Conservation (phyloP, 495 filamentous ascomycete genomes). For the Apiosordaria backusii region DNA sequence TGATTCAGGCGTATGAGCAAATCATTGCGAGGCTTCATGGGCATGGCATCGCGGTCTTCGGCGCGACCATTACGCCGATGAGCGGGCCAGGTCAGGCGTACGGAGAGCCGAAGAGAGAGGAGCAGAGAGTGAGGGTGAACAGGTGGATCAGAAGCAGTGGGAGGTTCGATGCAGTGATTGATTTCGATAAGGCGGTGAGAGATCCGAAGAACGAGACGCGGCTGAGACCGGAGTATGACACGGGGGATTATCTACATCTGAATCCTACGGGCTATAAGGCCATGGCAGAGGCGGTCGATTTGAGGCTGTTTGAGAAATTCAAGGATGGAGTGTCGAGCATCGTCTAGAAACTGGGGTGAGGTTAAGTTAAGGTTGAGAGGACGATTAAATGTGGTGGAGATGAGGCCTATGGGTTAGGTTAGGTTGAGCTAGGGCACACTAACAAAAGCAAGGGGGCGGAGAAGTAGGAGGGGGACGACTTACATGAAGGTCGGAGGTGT, state of each 20-base stretch:
- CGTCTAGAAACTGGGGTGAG: slow-evolving; percentile 11
- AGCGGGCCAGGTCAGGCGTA: slow-evolving; percentile 43
- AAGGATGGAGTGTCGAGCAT: slow-evolving; percentile 20
- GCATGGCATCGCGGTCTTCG: slow-evolving; percentile 51
- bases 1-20: slow-evolving; percentile 56
- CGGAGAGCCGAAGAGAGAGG: slow-evolving; percentile 46
- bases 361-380: neutral
- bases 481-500: neutral
- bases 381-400: neutral
- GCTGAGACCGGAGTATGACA: slow-evolving; percentile 49
- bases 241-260: slow-evolving; percentile 63
- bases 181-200: slow-evolving; percentile 56
- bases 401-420: neutral
- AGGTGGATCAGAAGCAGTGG: slow-evolving; percentile 55
- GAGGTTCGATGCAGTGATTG: slow-evolving; percentile 59
- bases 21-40: slow-evolving; percentile 52
- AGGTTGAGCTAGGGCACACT: neutral
- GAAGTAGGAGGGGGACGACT: neutral
- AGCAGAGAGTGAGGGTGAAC: slow-evolving; percentile 56
- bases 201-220: slow-evolving; percentile 43
- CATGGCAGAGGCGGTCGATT: slow-evolving; percentile 54
- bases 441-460: neutral
- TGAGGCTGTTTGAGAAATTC: slow-evolving; percentile 45
- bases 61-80: slow-evolving; percentile 64
- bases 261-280: slow-evolving; percentile 55